Percentiles rank a stretch among this genome's conserved stretches.
Conservation (phyloP, 1,284 basidiomycete species). For the Trichosporon inkin region DNA sequence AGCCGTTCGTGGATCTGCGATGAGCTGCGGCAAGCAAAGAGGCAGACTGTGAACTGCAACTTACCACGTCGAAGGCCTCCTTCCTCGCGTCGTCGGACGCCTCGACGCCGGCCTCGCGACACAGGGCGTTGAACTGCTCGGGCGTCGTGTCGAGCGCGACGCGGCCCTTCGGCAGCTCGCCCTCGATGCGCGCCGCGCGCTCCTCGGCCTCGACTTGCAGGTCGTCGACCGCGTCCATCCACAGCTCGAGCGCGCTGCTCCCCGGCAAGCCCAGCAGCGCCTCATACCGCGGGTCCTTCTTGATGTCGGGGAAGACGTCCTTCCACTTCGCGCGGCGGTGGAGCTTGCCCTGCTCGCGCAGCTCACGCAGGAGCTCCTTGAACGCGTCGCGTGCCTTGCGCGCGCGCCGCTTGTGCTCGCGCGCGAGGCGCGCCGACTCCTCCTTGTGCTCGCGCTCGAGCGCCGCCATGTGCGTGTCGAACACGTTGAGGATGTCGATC, state of each 20-base stretch:
- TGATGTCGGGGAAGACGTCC: slow-evolving; percentile 71
- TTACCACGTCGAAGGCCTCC: slow-evolving; percentile 64
- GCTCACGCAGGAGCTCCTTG: slow-evolving; percentile 68
- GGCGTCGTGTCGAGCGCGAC: slow-evolving; percentile 48
- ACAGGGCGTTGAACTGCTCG: slow-evolving; percentile 56
- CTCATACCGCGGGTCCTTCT: slow-evolving; percentile 73
- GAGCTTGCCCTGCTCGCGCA: slow-evolving; percentile 65
- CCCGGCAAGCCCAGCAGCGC: slow-evolving; percentile 84
- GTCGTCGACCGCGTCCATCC: slow-evolving; percentile 87
- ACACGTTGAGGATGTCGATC: slow-evolving; percentile 81
- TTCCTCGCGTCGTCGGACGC: slow-evolving; percentile 55
- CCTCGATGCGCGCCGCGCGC: slow-evolving; percentile 61
- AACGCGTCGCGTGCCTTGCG: slow-evolving; percentile 85
- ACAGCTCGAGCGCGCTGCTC: slow-evolving; percentile 88
- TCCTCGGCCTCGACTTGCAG: slow-evolving; percentile 79
- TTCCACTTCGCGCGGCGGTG: slow-evolving; percentile 86
- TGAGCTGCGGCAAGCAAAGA: slow-evolving; percentile 50
- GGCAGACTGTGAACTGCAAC: slow-evolving; percentile 35
- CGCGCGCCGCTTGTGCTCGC: slow-evolving; percentile 76
- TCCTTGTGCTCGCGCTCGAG: slow-evolving; percentile 85
- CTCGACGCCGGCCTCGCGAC: slow-evolving; percentile 51
- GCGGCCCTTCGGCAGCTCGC: slow-evolving; percentile 39
- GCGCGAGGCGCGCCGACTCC: slow-evolving; percentile 66
- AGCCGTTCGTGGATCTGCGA: slow-evolving; percentile 60
- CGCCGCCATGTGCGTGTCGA: slow-evolving; percentile 83